Base-by-base conservation (phyloP, 2,329 filamentous ascomycete genomes). In the Dactylella cylindrospora region DNA sequence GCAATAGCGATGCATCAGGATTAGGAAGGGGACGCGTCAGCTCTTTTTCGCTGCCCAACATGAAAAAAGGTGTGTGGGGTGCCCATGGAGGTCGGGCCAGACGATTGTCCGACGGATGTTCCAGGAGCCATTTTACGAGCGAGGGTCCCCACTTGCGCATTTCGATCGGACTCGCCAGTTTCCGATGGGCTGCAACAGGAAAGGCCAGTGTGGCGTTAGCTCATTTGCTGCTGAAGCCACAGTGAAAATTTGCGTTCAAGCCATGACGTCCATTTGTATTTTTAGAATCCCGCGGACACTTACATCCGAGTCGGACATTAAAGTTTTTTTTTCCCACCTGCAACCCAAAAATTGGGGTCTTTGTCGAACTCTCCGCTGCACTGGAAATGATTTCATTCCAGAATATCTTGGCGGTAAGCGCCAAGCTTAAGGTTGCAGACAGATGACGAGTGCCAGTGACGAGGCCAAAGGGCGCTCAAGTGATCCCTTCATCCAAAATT, bases 251-350 rank as follows among this genome's bases (percentile, higher is more conserved):
- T 29, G 19, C 10, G 6, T n/a, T 36, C 9, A n/a, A n/a, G n/a
- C n/a, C n/a, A n/a, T n/a, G n/a, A n/a, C n/a, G n/a, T n/a, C n/a
- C n/a, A n/a, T n/a, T n/a, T n/a, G 20, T 46, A 61, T 61, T 52
- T 61, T 61, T 61, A 59, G 53, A 49, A 59, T 15, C 13, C 41
- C n/a, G 20, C 19, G 19, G 31, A 47, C 12, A 19, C 35, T 53
- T 61, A 53, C 33, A 44, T 44, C 55, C 55, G 47, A 61, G 47
- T 61, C 55, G 55, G 55, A 61, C 29, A 61, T 61, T 61, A 61
- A n/a, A n/a, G n/a, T n/a, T n/a, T n/a, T n/a, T n/a, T n/a, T n/a
- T 41, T 49, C 43, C 39, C 41, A 26, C 39, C 54, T 41, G 23
- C 45, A 38, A 52, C 9, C 40, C 47, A 47, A 25, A 2, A 32